Conservation (phyloP, 352 stramenopile species). For the Globisporangium apiculatum region DNA sequence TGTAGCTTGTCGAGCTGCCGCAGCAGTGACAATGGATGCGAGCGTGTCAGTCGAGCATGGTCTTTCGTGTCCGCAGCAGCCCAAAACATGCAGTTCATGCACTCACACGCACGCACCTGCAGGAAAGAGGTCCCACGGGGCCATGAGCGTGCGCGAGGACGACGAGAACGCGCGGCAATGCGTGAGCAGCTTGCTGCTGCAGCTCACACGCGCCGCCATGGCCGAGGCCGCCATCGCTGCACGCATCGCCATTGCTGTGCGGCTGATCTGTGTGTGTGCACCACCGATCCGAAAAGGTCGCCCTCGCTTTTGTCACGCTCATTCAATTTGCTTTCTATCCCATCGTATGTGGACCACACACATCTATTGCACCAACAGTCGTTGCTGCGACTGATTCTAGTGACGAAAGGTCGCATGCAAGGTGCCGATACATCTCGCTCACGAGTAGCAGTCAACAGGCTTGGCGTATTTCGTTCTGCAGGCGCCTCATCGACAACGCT, state of each 20-base stretch:
- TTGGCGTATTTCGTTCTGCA: too few relatives aligned
- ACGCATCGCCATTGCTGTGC: conserved; percentile 13
- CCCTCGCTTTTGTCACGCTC: too few relatives aligned
- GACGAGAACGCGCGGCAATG: conserved; percentile 21
- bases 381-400: too few relatives aligned
- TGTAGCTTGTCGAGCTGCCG: conserved; percentile 6
- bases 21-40: not conserved
- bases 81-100: not conserved
- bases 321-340: too few relatives aligned
- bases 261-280: conserved; percentile 2
- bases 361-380: too few relatives aligned
- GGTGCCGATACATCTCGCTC: too few relatives aligned
- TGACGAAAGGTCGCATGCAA: too few relatives aligned
- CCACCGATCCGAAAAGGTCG: not conserved
- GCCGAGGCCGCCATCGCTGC: not conserved
- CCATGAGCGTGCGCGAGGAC: conserved; percentile 4
- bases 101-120: conserved; percentile 14
- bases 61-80: not conserved
- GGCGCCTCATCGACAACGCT: too few relatives aligned
- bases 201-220: conserved; percentile 2
- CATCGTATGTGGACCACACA: too few relatives aligned
- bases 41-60: not conserved
- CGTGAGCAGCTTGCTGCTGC: not conserved
- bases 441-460: too few relatives aligned
- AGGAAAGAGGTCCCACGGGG: conserved; percentile 43